phyloP scores from a whole-genome alignment of 768 basidiomycete species.

The Serendipita vermifera region DNA sequence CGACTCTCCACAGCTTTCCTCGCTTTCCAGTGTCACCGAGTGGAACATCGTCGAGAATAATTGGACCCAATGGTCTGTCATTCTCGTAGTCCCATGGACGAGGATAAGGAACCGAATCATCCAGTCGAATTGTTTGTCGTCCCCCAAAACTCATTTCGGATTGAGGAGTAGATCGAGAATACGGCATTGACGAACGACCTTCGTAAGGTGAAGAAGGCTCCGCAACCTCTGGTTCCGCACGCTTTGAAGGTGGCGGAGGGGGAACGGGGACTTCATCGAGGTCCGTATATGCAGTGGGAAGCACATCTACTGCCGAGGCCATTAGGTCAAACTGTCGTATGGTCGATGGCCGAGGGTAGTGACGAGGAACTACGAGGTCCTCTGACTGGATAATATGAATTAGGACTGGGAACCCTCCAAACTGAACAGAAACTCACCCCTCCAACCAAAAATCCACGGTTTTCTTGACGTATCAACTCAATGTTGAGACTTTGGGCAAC shows the following conservation, averaged over 20 bases:
- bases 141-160: too few relatives aligned
- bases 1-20: too few relatives aligned
- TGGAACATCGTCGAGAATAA: not conserved
- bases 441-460: not conserved
- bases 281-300: not conserved
- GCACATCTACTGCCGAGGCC: not conserved
- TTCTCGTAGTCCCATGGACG: not conserved
- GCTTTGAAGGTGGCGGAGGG: not conserved
- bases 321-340: constrained; percentile 6
- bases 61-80: not conserved
- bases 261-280: not conserved
- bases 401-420: too few relatives aligned
- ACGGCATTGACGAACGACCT: not conserved
- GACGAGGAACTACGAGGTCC: not conserved
- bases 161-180: not conserved
- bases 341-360: not conserved
- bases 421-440: constrained; percentile 2
- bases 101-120: not conserved
- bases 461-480: not conserved
- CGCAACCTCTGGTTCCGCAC: not conserved
- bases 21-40: too few relatives aligned
- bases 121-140: not conserved
- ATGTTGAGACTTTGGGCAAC: not conserved
- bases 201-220: too few relatives aligned
- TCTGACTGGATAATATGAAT: not conserved